A percentile compares a stretch with the other conserved stretches of the same genome.
phyloP scores from a whole-genome alignment of 331 rosid species.

The Cydonia oblonga region DNA sequence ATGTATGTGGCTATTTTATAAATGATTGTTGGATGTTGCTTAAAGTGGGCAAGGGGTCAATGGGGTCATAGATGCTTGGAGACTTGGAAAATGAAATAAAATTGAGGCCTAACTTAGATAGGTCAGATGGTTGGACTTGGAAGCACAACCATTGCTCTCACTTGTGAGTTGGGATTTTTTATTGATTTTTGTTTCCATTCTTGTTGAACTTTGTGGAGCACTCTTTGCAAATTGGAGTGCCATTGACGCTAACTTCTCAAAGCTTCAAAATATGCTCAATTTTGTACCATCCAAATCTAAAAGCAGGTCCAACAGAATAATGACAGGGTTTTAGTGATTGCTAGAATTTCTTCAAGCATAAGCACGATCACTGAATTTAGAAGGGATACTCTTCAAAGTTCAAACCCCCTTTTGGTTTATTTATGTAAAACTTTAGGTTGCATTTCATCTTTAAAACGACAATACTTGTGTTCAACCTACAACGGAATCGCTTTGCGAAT shows the following conservation, averaged over 20 bases:
- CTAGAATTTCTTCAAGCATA: background rate
- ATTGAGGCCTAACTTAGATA: background rate
- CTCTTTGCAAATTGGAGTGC: background rate
- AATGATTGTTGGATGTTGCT: background rate
- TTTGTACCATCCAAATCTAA: background rate
- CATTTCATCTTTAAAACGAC: background rate
- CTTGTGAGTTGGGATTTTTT: background rate
- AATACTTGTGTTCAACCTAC: background rate
- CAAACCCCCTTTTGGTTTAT: background rate
- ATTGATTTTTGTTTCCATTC: background rate
- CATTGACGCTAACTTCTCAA: background rate
- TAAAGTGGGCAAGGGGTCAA: background rate
- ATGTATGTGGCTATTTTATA: background rate
- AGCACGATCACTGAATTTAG: background rate
- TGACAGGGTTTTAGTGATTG: background rate
- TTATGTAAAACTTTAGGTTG: background rate
- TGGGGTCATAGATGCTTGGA: slow-evolving; percentile 7
- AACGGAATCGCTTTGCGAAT: too few relatives aligned
- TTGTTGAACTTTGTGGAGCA: slow-evolving; percentile 1
- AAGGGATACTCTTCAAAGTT: background rate
- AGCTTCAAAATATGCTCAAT: background rate
- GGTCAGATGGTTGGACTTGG: background rate
- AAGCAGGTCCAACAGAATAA: background rate
- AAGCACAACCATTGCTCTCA: background rate
- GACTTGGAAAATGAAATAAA: background rate